phyloP scores from a whole-genome alignment of 768 basidiomycete species.

The Tephrocybe sp. region DNA sequence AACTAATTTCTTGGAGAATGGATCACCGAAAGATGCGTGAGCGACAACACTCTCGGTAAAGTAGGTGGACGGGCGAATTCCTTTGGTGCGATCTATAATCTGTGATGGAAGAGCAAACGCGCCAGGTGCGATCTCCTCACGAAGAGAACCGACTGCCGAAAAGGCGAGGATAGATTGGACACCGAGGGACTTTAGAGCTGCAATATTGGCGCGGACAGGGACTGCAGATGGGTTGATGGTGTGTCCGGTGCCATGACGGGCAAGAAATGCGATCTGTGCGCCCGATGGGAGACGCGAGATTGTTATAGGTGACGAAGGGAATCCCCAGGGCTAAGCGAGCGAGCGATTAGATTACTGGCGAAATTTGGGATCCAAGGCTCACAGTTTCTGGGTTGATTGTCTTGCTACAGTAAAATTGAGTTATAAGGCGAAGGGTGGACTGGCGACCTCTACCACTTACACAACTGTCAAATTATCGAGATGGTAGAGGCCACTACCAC shows the following conservation, averaged over 20 bases:
- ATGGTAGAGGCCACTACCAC: conserved; percentile 91
- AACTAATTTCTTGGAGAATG: conserved; percentile 69
- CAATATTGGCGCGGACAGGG: conserved; percentile 89
- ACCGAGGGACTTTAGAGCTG: conserved; percentile 90
- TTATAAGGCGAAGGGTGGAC: not conserved
- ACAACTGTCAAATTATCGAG: conserved; percentile 87
- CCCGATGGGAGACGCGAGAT: conserved; percentile 88
- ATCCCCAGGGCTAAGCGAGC: conserved; percentile 80
- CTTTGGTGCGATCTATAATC: conserved; percentile 97
- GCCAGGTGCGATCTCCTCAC: conserved; percentile 91
- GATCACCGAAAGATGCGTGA: conserved; percentile 93
- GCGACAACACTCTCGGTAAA: conserved; percentile 84
- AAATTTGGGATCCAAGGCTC: conserved; percentile 21
- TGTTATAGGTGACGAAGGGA: conserved; percentile 88
- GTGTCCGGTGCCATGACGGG: conserved; percentile 88
- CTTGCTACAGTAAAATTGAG: conserved; percentile 43
- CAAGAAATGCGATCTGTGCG: conserved; percentile 81
- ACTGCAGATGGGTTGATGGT: conserved; percentile 77
- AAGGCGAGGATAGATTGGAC: conserved; percentile 90
- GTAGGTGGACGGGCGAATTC: conserved; percentile 83
- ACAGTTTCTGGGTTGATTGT: conserved; percentile 83
- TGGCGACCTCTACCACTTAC: conserved; percentile 47
- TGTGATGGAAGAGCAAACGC: conserved; percentile 87
- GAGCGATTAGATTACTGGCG: not conserved
- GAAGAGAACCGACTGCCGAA: conserved; percentile 91